Conservation (phyloP, 1,139 yeast genomes). For the Pneumocystis wakefieldiae region DNA sequence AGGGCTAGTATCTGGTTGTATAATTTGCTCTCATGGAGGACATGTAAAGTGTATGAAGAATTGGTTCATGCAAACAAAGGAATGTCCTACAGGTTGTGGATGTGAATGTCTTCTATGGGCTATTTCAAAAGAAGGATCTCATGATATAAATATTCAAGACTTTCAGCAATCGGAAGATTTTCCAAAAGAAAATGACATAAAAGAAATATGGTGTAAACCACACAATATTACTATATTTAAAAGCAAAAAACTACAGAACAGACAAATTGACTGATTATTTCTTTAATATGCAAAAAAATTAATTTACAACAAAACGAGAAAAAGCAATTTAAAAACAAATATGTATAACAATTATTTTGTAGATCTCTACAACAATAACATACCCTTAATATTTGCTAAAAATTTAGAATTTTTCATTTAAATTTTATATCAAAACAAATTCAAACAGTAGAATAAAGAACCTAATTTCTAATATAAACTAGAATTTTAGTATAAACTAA, state of each 20-base stretch:
- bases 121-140: not conserved
- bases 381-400: too few relatives aligned
- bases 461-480: not conserved
- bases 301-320: not conserved
- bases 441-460: too few relatives aligned
- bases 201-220: not conserved
- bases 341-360: too few relatives aligned
- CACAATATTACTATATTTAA: not conserved
- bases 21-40: constrained; percentile 2
- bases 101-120: not conserved
- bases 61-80: constrained; percentile 1
- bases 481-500: not conserved
- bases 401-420: too few relatives aligned
- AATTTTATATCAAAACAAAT: too few relatives aligned
- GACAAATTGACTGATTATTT: not conserved
- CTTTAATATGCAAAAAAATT: not conserved
- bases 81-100: not conserved
- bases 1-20: constrained; percentile 1
- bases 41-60: constrained; percentile 4
- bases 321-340: not conserved
- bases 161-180: not conserved
- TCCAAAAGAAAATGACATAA: not conserved
- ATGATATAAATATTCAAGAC: not conserved
- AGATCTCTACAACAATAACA: too few relatives aligned
- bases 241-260: not conserved